Base-by-base conservation (phyloP, 2,329 filamentous ascomycete species). In the Beauveria asiatica region DNA sequence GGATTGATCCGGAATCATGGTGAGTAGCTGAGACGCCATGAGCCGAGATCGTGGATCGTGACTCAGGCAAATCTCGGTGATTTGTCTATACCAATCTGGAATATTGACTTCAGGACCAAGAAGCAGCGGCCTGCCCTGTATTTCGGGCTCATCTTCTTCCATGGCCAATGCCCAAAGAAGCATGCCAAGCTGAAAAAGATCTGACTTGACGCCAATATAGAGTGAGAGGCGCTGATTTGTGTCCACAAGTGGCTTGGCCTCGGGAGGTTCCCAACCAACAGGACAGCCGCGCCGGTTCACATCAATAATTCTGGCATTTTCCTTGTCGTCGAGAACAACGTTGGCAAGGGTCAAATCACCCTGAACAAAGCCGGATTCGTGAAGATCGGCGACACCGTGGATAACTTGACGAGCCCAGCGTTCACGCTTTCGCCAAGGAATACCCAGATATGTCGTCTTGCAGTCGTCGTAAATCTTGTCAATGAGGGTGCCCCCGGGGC, bases 121-220 rank as follows among this genome's bases (percentile, higher is more conserved):
- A 23, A 76, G 76, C 62, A 96, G 74, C 0, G 92, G 92, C 21
- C 90, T 83, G 46, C 82, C 82, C 62, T 89, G 86, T 21, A 83
- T 80, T 71, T 97, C 94, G 1, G 94, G 94, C 68, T 97, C 93
- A 68, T 97, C 93, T 60, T 92, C 84, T 65, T 93, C 84, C 69
- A 88, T 88, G 1, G 91, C 93, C 50, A 99, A 76, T 23, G 90
- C 91, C 91, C 93, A 99, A 3, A 99, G 77, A 2, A 96, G 92
- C 94, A 99, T 99, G 5, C 94, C 94, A 5, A 97, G 81, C 73
- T 99, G 94, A 69, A 89, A 99, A 1, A 99, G 79, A 73, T 99
- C 94, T 0, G 93, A 96, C 74, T 99, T 99, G 70, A 97, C 92
- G 13, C 94, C 93, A 70, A 99, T 97, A 69, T 96, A 97, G 87